Evolutionary conservation across 2,329 filamentous ascomycete species (phyloP).

Genomic region (Eutypa lata): DNA sequence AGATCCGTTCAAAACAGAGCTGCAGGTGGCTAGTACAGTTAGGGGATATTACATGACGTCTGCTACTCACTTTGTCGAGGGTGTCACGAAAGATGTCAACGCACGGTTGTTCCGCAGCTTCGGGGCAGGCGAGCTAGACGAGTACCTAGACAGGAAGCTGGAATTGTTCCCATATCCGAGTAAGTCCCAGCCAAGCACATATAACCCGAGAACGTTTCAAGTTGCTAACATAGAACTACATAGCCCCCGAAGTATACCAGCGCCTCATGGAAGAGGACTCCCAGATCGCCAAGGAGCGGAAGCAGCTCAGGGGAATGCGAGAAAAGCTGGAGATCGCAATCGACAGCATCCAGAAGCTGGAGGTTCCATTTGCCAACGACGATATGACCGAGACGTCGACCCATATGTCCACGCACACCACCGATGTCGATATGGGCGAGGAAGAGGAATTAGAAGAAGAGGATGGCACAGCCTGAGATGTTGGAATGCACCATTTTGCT

Average conservation of each 20-base stretch:
- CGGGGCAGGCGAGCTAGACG: constrained; percentile 17
- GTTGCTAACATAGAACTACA: neutral
- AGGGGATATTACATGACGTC: constrained; percentile 69
- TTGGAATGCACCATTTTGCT: too few species aligned
- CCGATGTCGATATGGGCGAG: neutral
- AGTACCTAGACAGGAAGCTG: constrained; percentile 24
- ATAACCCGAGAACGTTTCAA: neutral
- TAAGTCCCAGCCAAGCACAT: constrained; percentile 21
- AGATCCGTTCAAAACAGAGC: constrained; percentile 58
- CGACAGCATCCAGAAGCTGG: constrained; percentile 41
- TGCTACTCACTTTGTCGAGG: constrained; percentile 61
- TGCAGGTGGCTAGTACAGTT: constrained; percentile 61
- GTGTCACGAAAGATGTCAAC: constrained; percentile 31
- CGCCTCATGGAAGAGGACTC: constrained; percentile 48
- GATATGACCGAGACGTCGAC: neutral
- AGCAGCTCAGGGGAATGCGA: constrained; percentile 39
- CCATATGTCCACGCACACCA: neutral
- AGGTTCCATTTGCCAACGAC: constrained; percentile 27
- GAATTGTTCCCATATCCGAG: constrained; percentile 20
- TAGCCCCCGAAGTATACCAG: constrained; percentile 31
- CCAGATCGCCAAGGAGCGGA: constrained; percentile 37
- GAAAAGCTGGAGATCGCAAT: constrained; percentile 47
- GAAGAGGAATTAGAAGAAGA: too few species aligned
- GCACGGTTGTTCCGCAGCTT: constrained; percentile 25
- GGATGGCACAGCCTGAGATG: too few species aligned